Conservation (phyloP, 108 stramenopile genomes). For the Seminavis robusta region DNA sequence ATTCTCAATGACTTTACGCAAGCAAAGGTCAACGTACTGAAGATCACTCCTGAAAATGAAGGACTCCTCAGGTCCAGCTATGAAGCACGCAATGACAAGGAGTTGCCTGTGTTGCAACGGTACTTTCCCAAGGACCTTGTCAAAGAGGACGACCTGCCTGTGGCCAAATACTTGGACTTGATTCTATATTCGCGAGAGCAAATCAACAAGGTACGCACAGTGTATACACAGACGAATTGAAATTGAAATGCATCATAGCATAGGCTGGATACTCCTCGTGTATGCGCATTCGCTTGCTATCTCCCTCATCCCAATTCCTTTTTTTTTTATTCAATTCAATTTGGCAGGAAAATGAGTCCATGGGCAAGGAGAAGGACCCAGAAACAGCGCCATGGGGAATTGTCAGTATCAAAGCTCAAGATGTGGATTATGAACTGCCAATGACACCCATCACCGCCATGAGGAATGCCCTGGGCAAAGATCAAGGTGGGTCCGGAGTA, state of each 20-base stretch:
- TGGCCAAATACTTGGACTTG: conserved; percentile 88
- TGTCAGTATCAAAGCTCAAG: conserved; percentile 96
- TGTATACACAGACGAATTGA: background rate
- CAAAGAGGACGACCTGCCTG: conserved; percentile 44
- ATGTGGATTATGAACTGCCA: conserved; percentile 89
- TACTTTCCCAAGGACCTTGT: conserved; percentile 68
- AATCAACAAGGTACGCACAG: conserved; percentile 66
- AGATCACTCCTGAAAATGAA: conserved; percentile 82
- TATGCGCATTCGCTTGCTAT: background rate
- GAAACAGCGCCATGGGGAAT: conserved; percentile 93
- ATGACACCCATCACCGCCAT: conserved; percentile 98
- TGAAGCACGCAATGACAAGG: conserved; percentile 87
- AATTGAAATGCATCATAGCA: too few relatives aligned
- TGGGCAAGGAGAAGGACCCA: conserved; percentile 52
- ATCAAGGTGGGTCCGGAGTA: conserved; percentile 90
- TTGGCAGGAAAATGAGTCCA: conserved; percentile 61
- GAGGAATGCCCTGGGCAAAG: conserved; percentile 95
- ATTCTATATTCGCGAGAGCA: conserved; percentile 95
- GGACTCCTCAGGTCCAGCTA: conserved; percentile 76
- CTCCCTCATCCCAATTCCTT: background rate
- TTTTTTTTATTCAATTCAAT: background rate
- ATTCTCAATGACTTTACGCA: conserved; percentile 80
- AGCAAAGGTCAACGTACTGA: conserved; percentile 67
- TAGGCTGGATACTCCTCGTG: too few relatives aligned
- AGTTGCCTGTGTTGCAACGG: conserved; percentile 87